These are phyloP conservation scores for Cochlearia excelsa DNA, from an alignment of 345 rosid genomes.

Conservation along the genomic window DNA sequence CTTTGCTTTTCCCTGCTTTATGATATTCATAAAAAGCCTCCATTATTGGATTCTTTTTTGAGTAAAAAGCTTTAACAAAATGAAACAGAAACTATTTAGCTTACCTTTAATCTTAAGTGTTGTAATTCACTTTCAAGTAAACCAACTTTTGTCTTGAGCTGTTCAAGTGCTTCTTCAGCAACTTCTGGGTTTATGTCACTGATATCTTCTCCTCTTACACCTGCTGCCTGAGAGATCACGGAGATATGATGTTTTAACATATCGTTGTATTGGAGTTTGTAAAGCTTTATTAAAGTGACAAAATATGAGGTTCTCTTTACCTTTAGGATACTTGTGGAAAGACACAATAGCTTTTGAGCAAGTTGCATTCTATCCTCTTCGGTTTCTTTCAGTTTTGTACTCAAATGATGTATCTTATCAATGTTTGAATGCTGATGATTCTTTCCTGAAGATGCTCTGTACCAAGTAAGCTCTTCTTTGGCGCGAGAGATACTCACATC, in stretches of 20 bases:
- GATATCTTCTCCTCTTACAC: conserved; percentile 41
- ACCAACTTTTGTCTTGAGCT: conserved; percentile 51
- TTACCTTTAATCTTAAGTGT: conserved; percentile 57
- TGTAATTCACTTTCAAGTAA: conserved; percentile 67
- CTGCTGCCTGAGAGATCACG: conserved; percentile 34
- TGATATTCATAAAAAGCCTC: conserved; percentile 5
- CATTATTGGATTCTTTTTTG: not conserved
- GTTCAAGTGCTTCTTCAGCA: conserved; percentile 82
- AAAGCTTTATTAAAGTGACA: not conserved
- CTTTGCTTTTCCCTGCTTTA: conserved; percentile 44
- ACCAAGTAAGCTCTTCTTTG: conserved; percentile 75
- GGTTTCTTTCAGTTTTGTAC: conserved; percentile 60
- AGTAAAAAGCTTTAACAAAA: not conserved
- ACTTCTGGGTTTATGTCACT: conserved; percentile 55
- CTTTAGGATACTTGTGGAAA: conserved; percentile 72
- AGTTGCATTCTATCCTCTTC: conserved; percentile 70
- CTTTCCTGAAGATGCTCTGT: conserved; percentile 64
- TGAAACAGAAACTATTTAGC: not conserved
- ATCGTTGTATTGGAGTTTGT: not conserved
- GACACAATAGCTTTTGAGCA: conserved; percentile 57
- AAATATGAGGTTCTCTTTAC: conserved; percentile 33
- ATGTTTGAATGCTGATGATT: conserved; percentile 44
- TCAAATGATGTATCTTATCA: conserved; percentile 54
- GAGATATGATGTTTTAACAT: not conserved
- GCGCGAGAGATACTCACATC: conserved; percentile 58